Evolutionary conservation across 2,329 filamentous ascomycete species (phyloP).

Genomic region (Fusarium sp.): DNA sequence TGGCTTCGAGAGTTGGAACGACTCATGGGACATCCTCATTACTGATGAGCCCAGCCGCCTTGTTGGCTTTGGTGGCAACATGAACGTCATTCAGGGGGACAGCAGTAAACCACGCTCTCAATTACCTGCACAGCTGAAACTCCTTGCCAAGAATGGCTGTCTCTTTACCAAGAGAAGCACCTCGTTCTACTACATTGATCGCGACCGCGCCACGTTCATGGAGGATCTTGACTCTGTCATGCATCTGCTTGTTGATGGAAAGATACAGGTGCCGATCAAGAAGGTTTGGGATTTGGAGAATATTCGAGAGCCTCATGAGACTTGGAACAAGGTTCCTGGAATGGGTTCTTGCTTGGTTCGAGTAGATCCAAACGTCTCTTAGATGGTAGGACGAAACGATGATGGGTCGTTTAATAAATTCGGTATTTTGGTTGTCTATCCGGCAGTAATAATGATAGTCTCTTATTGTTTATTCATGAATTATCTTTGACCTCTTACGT

Average conservation of each 20-base stretch:
- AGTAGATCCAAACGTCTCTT: conserved; percentile 24
- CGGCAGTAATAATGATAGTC: too few species aligned
- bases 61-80: conserved; percentile 52
- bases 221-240: conserved; percentile 47
- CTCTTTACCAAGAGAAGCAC: conserved; percentile 46
- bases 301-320: conserved; percentile 50
- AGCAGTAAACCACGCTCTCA: conserved; percentile 47
- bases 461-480: too few species aligned
- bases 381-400: too few species aligned
- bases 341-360: conserved; percentile 51
- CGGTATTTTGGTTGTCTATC: too few species aligned
- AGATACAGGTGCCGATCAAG: conserved; percentile 51
- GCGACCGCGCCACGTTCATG: conserved; percentile 48
- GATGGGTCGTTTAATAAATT: too few species aligned
- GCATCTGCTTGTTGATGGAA: conserved; percentile 44
- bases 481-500: too few species aligned
- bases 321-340: conserved; percentile 48
- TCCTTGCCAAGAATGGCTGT: conserved; percentile 46
- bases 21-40: conserved; percentile 56
- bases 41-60: conserved; percentile 49
- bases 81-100: conserved; percentile 42
- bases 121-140: conserved; percentile 46
- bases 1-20: conserved; percentile 60
- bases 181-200: conserved; percentile 49
- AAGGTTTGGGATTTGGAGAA: conserved; percentile 54